Evolutionary conservation across 495 filamentous ascomycete genomes (phyloP).

Genomic region (Wilcoxina mikolae): DNA sequence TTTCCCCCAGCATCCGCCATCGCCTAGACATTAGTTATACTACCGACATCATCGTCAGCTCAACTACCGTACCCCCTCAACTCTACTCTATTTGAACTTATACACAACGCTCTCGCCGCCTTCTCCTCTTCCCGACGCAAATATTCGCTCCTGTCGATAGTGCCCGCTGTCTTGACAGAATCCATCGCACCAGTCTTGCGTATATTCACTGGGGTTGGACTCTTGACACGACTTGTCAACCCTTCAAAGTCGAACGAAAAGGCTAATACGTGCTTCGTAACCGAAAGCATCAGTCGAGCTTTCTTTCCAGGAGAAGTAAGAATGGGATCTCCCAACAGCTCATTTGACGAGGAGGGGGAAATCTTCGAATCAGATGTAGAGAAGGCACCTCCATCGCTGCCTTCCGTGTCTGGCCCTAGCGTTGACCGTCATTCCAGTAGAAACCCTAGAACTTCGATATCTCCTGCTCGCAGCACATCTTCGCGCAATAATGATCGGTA

Average conservation of each 20-base stretch:
- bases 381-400: conserved; percentile 57
- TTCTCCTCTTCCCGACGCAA: background rate
- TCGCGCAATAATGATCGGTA: conserved; percentile 45
- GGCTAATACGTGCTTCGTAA: conserved; percentile 3
- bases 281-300: background rate
- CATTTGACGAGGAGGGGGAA: conserved; percentile 43
- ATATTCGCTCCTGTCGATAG: background rate
- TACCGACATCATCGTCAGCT: too few species aligned
- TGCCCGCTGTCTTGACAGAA: background rate
- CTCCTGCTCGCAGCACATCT: conserved; percentile 38
- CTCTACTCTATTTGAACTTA: too few species aligned
- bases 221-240: background rate
- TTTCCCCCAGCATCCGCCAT: too few species aligned
- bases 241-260: background rate
- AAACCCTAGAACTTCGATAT: conserved; percentile 32
- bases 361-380: conserved; percentile 49
- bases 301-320: background rate
- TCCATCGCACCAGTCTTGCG: too few species aligned
- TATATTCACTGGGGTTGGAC: background rate
- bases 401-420: conserved; percentile 56
- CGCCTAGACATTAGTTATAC: too few species aligned
- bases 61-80: too few species aligned
- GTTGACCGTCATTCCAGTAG: conserved; percentile 61
- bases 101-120: background rate
- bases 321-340: conserved; percentile 1